Conservation (phyloP, 2,329 filamentous ascomycete genomes). For the Ceratocystis smalleyi region DNA sequence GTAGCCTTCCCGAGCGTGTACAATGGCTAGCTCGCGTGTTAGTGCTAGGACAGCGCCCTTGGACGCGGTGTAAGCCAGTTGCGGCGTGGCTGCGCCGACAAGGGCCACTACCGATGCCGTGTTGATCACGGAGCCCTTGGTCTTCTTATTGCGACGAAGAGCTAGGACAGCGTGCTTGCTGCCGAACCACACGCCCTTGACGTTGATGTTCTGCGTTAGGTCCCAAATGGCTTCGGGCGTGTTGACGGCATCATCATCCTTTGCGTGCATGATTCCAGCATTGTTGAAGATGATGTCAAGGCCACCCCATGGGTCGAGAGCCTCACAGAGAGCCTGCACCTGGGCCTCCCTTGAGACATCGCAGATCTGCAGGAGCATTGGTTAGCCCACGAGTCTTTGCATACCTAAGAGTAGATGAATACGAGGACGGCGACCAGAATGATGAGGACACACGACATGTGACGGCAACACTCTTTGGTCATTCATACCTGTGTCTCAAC, state of each 20-base stretch:
- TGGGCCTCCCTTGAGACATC: conserved; percentile 79
- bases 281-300: conserved; percentile 95
- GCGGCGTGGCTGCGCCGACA: conserved; percentile 72
- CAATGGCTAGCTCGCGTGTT: conserved; percentile 80
- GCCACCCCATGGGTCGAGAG: conserved; percentile 70
- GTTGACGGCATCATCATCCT: conserved; percentile 63
- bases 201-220: conserved; percentile 82
- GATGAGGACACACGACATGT: no score
- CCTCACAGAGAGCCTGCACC: conserved; percentile 57
- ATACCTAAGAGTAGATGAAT: no score
- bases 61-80: conserved; percentile 83
- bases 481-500: conserved; percentile 42
- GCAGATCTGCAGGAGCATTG: conserved; percentile 24
- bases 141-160: conserved; percentile 66
- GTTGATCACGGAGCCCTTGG: conserved; percentile 72
- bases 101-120: conserved; percentile 79
- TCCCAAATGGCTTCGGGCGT: conserved; percentile 90
- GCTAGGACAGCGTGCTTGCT: conserved; percentile 77
- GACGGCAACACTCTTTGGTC: background rate
- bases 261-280: conserved; percentile 86
- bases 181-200: conserved; percentile 96
- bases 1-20: conserved; percentile 76
- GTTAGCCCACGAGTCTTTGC: background rate
- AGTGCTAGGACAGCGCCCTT: conserved; percentile 85
- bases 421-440: no score